A percentile compares a stretch with the other conserved stretches of the same genome.
These are phyloP conservation scores for Hortaea werneckii DNA, from an alignment of 2,329 filamentous ascomycete genomes.

Conservation along the genomic window DNA sequence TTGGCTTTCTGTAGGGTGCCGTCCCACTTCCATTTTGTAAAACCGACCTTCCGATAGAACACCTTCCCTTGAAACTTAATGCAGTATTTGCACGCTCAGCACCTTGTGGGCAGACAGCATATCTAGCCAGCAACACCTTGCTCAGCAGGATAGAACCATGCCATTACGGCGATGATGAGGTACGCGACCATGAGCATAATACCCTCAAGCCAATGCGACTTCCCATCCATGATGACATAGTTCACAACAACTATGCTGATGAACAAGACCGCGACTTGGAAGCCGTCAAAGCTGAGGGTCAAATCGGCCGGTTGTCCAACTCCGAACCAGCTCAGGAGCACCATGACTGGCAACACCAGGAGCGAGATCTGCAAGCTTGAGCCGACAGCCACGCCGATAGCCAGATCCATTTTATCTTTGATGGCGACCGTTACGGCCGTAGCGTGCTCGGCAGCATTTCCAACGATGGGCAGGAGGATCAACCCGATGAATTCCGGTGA, in stretches of 20 bases:
- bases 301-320: constrained; percentile 35
- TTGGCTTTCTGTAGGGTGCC: too few relatives aligned
- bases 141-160: constrained; percentile 39
- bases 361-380: constrained; percentile 57
- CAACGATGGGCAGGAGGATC: constrained; percentile 55
- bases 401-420: constrained; percentile 60
- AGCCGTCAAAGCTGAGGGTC: constrained; percentile 77
- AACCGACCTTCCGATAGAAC: too few relatives aligned
- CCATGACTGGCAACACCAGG: constrained; percentile 47
- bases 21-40: too few relatives aligned
- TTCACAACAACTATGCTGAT: background rate
- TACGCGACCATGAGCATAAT: constrained; percentile 46
- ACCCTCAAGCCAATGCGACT: constrained; percentile 47
- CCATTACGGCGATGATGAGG: constrained; percentile 51
- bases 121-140: constrained; percentile 6
- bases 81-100: too few relatives aligned
- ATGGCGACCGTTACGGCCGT: constrained; percentile 51
- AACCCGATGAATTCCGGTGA: constrained; percentile 53
- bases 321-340: constrained; percentile 53
- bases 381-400: constrained; percentile 56
- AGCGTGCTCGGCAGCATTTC: constrained; percentile 56
- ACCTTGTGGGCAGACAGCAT: too few relatives aligned
- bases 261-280: constrained; percentile 59
- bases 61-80: too few relatives aligned
- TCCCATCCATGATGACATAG: constrained; percentile 24